Base-by-base conservation (phyloP, 2,329 filamentous ascomycete species). In the Gliomastix tumulicola region DNA sequence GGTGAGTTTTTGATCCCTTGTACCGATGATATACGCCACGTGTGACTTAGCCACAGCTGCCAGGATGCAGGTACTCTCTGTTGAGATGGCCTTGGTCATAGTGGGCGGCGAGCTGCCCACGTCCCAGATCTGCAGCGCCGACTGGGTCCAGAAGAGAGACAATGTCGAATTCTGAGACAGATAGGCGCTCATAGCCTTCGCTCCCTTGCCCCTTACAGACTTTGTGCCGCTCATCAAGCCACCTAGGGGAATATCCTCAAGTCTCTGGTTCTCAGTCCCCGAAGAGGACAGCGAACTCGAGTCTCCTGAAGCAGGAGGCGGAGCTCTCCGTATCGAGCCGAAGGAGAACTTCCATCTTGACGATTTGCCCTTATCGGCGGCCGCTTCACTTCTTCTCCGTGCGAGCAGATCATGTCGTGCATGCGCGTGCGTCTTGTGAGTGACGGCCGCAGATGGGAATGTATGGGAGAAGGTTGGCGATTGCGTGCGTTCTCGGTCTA, bases 1-100 rank as follows among this genome's bases (percentile, higher is more conserved):
- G 9, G 60, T 63, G 3, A 65, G 50, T 35, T 56, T 62, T 30
- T 63, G 59, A 37, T 62, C 60, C n/a, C 59, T 49, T 13, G 54
- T 61, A 4, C 59, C 59, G 38, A 63, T 54, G 6, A 65, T 54
- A 41, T 63, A 65, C 19, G 59, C 60, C 17, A 62, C 38, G 39
- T 61, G 52, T 7, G 46, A 46, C 37, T 53, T 61, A 2, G 55
- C 59, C 2, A 64, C 55, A 5, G 57, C 51, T 16, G 57, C 60
- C 18, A 63, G 41, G 13, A 63, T 51, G 38, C 60, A 65, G 10
- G 53, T 59, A 42, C 59, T 63, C 30, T 61, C 59, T 0, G 55
- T 57, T 12, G 51, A 41, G 20, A 64, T 53, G 7, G 51, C 49
- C 33, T 56, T 48, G 19, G 51, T 45, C 30, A 57, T 44, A 3